A percentile compares a stretch with the other conserved stretches of the same genome.
phyloP scores from a whole-genome alignment of 1,284 basidiomycete genomes.

The Violaceomyces palustris region DNA sequence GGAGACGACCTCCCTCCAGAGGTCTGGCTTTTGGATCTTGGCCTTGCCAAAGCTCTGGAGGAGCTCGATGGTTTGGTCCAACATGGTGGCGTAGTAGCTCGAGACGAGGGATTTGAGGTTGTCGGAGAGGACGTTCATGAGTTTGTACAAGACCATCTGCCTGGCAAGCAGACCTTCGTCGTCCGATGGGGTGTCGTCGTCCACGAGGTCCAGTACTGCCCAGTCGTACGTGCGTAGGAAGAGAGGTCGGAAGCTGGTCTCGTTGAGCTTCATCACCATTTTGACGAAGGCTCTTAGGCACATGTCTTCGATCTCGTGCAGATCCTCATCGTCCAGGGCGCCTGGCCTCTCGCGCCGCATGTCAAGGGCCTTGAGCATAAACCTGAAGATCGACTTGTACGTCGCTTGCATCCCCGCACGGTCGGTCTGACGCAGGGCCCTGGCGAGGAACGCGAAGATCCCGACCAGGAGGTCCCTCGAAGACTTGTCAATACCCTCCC shows the following conservation, averaged over 20 bases:
- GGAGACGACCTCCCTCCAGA: slow-evolving; percentile 67
- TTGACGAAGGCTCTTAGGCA: slow-evolving; percentile 77
- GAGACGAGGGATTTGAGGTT: slow-evolving; percentile 38
- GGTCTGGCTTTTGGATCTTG: slow-evolving; percentile 2
- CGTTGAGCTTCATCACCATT: slow-evolving; percentile 87
- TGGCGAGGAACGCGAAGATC: slow-evolving; percentile 39
- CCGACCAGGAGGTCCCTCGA: slow-evolving; percentile 16
- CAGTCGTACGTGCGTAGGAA: slow-evolving; percentile 92
- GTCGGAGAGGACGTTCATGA: slow-evolving; percentile 34
- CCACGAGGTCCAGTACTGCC: slow-evolving; percentile 67
- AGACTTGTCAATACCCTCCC: slow-evolving; percentile 18
- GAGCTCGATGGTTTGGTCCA: slow-evolving; percentile 66
- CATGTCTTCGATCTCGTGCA: too few species aligned
- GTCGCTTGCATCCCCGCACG: slow-evolving; percentile 61
- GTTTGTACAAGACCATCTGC: slow-evolving; percentile 40
- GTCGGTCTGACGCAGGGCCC: slow-evolving; percentile 35
- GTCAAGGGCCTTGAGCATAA: slow-evolving; percentile 77
- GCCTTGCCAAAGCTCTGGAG: slow-evolving; percentile 3
- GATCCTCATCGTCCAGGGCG: slow-evolving; percentile 54
- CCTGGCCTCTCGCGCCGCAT: slow-evolving; percentile 56
- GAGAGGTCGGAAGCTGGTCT: slow-evolving; percentile 82
- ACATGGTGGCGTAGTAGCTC: slow-evolving; percentile 56
- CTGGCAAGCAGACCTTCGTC: slow-evolving; percentile 35
- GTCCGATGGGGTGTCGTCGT: slow-evolving; percentile 22
- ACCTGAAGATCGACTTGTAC: slow-evolving; percentile 69